These are phyloP conservation scores for Xerocomus nothofagi DNA, from an alignment of 1,284 basidiomycete genomes.

Conservation along the genomic window DNA sequence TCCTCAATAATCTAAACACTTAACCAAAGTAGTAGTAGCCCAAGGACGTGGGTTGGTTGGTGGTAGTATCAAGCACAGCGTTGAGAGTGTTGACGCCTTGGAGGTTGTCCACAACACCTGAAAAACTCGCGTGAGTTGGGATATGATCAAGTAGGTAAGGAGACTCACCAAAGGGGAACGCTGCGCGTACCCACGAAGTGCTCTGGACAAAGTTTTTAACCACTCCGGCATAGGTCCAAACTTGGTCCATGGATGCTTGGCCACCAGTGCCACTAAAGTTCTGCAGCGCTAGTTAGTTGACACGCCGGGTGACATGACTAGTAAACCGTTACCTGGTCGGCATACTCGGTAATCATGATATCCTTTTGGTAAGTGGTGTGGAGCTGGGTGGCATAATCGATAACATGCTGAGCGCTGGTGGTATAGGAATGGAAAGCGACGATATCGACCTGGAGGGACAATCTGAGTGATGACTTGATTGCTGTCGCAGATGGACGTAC, in stretches of 20 bases:
- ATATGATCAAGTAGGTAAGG: not conserved
- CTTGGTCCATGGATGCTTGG: slow-evolving; percentile 48
- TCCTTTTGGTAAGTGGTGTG: slow-evolving; percentile 47
- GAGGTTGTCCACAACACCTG: slow-evolving; percentile 67
- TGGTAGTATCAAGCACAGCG: slow-evolving; percentile 54
- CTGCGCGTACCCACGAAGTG: slow-evolving; percentile 52
- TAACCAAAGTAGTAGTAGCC: slow-evolving; percentile 37
- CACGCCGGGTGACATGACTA: no score
- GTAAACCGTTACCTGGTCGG: slow-evolving; percentile 49
- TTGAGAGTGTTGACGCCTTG: slow-evolving; percentile 64
- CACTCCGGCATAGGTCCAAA: slow-evolving; percentile 54
- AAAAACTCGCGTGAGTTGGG: slow-evolving; percentile 2
- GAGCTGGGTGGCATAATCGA: slow-evolving; percentile 50
- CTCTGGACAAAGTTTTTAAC: slow-evolving; percentile 56
- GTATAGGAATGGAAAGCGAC: slow-evolving; percentile 66
- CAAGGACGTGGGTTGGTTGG: no score
- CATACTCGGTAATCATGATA: slow-evolving; percentile 71
- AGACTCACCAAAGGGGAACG: slow-evolving; percentile 63
- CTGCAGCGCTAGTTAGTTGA: slow-evolving; percentile 34
- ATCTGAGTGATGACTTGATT: not conserved
- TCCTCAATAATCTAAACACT: not conserved
- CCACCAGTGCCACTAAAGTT: slow-evolving; percentile 57
- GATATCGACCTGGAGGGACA: slow-evolving; percentile 45
- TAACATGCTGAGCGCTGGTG: slow-evolving; percentile 46
- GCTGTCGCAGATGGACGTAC: slow-evolving; percentile 42